These are phyloP conservation scores for Gossypium schwendimanii DNA, from an alignment of 441 rosid species.

Conservation along the genomic window DNA sequence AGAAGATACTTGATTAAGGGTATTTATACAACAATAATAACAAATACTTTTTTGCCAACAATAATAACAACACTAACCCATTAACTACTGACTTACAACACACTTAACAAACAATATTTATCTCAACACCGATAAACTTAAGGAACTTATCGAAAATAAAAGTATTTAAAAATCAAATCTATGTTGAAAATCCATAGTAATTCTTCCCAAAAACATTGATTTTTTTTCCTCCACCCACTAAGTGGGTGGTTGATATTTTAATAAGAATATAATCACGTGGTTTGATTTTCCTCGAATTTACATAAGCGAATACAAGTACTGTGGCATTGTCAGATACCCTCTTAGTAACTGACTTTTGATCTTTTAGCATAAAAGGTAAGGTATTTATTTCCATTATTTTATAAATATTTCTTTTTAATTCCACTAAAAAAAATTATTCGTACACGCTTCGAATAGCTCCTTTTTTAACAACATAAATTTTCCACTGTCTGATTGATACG, in stretches of 20 bases:
- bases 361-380: background rate
- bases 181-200: too few relatives aligned
- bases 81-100: too few relatives aligned
- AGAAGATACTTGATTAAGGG: too few relatives aligned
- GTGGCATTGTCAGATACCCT: background rate
- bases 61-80: too few relatives aligned
- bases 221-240: background rate
- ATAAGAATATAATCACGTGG: conserved; percentile 12
- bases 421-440: background rate
- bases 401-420: background rate
- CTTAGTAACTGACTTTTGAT: background rate
- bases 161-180: too few relatives aligned
- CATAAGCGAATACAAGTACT: background rate
- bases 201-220: too few relatives aligned
- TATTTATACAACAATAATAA: too few relatives aligned
- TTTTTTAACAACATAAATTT: background rate
- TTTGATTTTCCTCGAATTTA: background rate
- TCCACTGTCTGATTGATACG: background rate
- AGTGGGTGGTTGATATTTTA: background rate
- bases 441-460: background rate
- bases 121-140: too few relatives aligned
- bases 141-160: too few relatives aligned
- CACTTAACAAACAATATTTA: too few relatives aligned
- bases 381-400: background rate
- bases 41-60: too few relatives aligned